These are phyloP conservation scores for Cladosporium sp. DNA, from an alignment of 2,329 filamentous ascomycete species.

Conservation along the genomic window DNA sequence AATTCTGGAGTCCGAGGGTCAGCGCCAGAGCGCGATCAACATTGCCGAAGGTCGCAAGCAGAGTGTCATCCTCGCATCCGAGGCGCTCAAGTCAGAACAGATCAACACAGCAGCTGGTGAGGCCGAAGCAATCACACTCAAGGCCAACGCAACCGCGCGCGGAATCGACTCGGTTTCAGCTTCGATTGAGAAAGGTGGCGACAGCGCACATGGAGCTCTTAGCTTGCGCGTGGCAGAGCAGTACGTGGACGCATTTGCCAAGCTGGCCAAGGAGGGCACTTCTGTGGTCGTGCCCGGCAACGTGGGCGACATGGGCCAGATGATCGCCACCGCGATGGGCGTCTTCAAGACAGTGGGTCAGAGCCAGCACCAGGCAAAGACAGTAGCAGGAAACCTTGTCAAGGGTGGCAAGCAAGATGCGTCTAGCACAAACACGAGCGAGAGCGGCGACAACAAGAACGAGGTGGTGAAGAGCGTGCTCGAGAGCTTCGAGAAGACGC, in stretches of 20 bases:
- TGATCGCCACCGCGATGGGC: constrained; percentile 94
- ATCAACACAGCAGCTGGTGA: constrained; percentile 94
- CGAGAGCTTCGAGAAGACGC: constrained; percentile 41
- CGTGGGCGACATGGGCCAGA: constrained; percentile 90
- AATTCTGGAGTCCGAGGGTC: constrained; percentile 95
- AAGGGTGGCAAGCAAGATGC: constrained; percentile 9
- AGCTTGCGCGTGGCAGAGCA: constrained; percentile 92
- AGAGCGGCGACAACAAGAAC: constrained; percentile 24
- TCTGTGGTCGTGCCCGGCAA: constrained; percentile 95
- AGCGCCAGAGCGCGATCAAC: constrained; percentile 96
- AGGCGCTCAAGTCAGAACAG: constrained; percentile 84
- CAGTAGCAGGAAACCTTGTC: constrained; percentile 56
- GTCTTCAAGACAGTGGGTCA: constrained; percentile 93
- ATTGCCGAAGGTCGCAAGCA: constrained; percentile 98
- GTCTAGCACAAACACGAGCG: constrained; percentile 17
- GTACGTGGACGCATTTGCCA: constrained; percentile 92
- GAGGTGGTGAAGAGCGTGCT: constrained; percentile 42
- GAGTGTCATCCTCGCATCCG: constrained; percentile 91
- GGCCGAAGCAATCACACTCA: constrained; percentile 86
- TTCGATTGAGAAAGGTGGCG: constrained; percentile 68
- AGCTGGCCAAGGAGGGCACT: constrained; percentile 92
- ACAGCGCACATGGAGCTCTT: constrained; percentile 77
- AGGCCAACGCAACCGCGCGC: constrained; percentile 78
- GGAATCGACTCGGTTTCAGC: constrained; percentile 85
- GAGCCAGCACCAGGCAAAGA: constrained; percentile 73